phyloP scores from a whole-genome alignment of 2,329 filamentous ascomycete species.

The Arachnomyces sp. region DNA sequence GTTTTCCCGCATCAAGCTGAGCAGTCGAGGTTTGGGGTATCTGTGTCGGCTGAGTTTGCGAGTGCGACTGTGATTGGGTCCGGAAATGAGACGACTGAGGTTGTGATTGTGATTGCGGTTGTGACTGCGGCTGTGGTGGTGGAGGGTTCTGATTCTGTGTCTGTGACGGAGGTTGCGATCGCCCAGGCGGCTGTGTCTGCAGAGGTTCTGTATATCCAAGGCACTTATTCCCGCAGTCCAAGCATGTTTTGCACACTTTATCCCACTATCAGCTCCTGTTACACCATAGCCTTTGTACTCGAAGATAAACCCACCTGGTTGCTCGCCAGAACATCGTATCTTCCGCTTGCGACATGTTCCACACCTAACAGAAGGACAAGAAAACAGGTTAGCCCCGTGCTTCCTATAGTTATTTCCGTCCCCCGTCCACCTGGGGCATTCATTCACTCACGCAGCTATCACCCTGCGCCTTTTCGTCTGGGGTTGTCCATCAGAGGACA shows the following conservation, averaged over 20 bases:
- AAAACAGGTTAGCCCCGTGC: not conserved
- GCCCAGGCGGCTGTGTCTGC: slow-evolving; percentile 16
- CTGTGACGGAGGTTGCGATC: slow-evolving; percentile 13
- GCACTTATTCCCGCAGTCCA: slow-evolving; percentile 61
- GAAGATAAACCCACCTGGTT: slow-evolving; percentile 44
- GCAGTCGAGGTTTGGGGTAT: too few species aligned
- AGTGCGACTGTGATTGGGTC: not conserved
- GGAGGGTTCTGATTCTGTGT: slow-evolving; percentile 9
- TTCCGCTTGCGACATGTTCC: slow-evolving; percentile 68
- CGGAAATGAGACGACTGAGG: too few species aligned
- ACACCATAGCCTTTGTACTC: not conserved
- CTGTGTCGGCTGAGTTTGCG: not conserved
- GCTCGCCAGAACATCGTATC: slow-evolving; percentile 65
- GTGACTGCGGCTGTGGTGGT: not conserved
- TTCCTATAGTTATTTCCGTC: not conserved
- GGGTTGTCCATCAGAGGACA: slow-evolving; percentile 72
- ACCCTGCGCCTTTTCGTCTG: slow-evolving; percentile 71
- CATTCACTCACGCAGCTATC: slow-evolving; percentile 68
- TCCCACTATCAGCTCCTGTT: not conserved
- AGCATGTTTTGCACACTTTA: slow-evolving; percentile 58
- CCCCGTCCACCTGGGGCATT: too few species aligned
- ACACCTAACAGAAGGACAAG: slow-evolving; percentile 41
- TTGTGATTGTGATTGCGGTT: not conserved
- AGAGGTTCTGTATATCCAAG: slow-evolving; percentile 54
- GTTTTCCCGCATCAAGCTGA: too few species aligned